Base-by-base conservation (phyloP, 208 protist species). In the Crithidia bombi region DNA sequence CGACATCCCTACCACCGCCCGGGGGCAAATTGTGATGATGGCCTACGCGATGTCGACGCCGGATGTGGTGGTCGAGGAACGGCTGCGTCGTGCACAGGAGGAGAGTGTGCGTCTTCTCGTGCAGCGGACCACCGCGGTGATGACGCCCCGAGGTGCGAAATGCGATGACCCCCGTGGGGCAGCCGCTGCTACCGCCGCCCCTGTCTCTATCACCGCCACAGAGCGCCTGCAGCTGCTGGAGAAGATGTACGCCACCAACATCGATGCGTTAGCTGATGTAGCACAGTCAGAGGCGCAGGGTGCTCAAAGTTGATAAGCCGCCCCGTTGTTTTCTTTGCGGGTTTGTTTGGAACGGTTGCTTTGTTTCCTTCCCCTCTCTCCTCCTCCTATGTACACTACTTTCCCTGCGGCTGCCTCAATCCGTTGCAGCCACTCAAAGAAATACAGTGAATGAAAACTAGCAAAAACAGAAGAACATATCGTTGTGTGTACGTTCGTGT, bases 21-120 rank as follows among this genome's bases (percentile, higher is more conserved):
- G 44, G 2, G 72, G 71, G 47, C 62, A 21, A 33, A 43, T 75
- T 1, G 30, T 50, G 52, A 19, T 75, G 51, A 47, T 67, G n/a
- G 69, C 69, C 0, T 38, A 49, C 23, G 49, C 26, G 38, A 64
- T 67, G 61, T 61, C 69, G 14, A 17, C 61, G 10, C 23, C 59
- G 4, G 36, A 63, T 1, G 52, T 55, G 28, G 28, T 69, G 33
- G 32, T 68, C n/a, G 52, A 63, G 51, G 58, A 69, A 2, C 66
- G 59, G 5, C 11, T 73, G 36, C 73, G 30, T 33, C 25, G 23
- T 19, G 51, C 67, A 19, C 66, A 79, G 59, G 51, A 73, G 5
- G 73, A 79, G 30, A 66, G 62, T 25, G 57, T 75, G 35, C 49
- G 61, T 5, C 69, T 75, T 5, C 62, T 75, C 14, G 61, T 57